phyloP scores from a whole-genome alignment of 2,329 filamentous ascomycete genomes.

The Microthyrium microscopicum region DNA sequence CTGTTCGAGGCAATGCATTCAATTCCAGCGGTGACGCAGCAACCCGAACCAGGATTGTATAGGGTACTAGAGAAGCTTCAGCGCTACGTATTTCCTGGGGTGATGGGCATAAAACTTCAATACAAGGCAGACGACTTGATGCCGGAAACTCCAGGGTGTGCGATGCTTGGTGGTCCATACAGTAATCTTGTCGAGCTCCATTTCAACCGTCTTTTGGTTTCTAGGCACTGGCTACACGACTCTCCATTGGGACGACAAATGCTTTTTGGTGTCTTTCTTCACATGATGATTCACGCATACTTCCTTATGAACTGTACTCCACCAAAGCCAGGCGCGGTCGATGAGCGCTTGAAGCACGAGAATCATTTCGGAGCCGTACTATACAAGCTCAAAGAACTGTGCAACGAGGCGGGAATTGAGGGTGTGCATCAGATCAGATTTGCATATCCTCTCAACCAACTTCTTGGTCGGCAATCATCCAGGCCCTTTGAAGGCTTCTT shows the following conservation, averaged over 20 bases:
- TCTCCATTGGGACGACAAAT: background rate
- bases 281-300: conserved; percentile 9
- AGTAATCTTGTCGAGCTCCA: background rate
- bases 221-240: background rate
- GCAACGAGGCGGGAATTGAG: background rate
- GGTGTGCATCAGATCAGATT: background rate
- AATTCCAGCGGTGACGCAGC: too few species aligned
- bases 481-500: background rate
- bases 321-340: conserved; percentile 1
- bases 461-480: background rate
- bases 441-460: background rate
- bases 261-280: background rate
- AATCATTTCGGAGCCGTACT: conserved; percentile 8
- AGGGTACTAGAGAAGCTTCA: too few species aligned
- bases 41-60: too few species aligned
- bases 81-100: background rate
- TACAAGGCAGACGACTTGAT: background rate
- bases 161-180: background rate
- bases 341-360: conserved; percentile 6
- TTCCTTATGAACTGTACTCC: conserved; percentile 5
- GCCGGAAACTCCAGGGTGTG: background rate
- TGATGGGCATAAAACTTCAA: background rate
- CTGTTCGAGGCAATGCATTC: too few species aligned
- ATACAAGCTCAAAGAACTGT: conserved; percentile 7
- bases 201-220: background rate